These are phyloP conservation scores for Pichia inconspicua DNA, from an alignment of 1,139 yeast species.

Conservation along the genomic window DNA sequence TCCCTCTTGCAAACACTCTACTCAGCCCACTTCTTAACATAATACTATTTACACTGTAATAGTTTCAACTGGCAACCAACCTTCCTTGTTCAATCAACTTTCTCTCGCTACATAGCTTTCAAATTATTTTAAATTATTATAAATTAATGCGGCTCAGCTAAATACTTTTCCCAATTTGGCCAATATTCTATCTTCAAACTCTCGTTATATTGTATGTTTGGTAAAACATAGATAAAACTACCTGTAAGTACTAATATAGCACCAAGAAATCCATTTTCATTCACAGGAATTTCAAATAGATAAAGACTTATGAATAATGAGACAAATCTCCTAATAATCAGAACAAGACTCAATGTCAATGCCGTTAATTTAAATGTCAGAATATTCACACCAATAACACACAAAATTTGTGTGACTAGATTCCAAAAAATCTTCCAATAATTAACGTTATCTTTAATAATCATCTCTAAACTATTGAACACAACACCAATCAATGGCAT, in stretches of 20 bases:
- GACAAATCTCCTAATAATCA: slow-evolving; percentile 52
- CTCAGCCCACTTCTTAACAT: neutral
- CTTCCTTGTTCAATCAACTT: no score
- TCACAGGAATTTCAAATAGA: slow-evolving; percentile 40
- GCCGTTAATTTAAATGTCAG: slow-evolving; percentile 53
- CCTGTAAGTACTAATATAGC: slow-evolving; percentile 46
- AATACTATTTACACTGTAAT: neutral
- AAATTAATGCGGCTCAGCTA: neutral
- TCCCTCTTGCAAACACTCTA: neutral
- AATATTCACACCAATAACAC: slow-evolving; percentile 61
- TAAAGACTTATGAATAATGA: slow-evolving; percentile 49
- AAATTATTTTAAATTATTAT: no score
- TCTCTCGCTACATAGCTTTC: no score
- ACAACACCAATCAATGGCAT: slow-evolving; percentile 26
- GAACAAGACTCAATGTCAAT: slow-evolving; percentile 51
- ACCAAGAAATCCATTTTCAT: slow-evolving; percentile 38
- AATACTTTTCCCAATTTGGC: neutral
- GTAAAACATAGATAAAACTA: slow-evolving; percentile 37
- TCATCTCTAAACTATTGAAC: slow-evolving; percentile 11
- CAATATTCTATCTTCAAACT: neutral
- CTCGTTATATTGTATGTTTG: neutral
- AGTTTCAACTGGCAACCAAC: no score
- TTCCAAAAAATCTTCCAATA: slow-evolving; percentile 33
- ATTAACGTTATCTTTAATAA: slow-evolving; percentile 21
- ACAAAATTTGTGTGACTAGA: slow-evolving; percentile 53